Base-by-base conservation (phyloP, 2,329 filamentous ascomycete genomes). In the Thielaviopsis ethacetica region DNA sequence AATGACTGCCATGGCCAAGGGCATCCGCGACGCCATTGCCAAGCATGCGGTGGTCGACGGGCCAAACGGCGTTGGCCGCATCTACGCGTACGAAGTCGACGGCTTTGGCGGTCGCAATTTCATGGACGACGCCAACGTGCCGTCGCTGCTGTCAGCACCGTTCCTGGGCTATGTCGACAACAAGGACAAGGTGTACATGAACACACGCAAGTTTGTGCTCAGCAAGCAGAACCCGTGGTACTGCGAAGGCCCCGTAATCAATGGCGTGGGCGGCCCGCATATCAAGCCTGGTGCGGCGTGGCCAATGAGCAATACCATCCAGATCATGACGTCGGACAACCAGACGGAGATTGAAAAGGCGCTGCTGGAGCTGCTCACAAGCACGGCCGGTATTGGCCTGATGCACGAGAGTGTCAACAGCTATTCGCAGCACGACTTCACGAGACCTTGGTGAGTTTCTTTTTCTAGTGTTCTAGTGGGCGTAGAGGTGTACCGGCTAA, bases 201-300 rank as follows among this genome's bases (percentile, higher is more conserved):
- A 87, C 68, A 95, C 89, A 0, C 79, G 90, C 59, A 78, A 78
- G 59, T 91, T 91, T 78, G 82, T 93, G 61, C 78, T 94, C 22
- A 80, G 81, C 60, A 79, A 80, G 58, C 80, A 81, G 0, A 95
- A 95, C 66, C 88, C 89, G 0, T 95, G 93, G 70, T 95, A 79
- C 65, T 74, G 87, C 56, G 73, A 75, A 17, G 87, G 87, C 0
- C 71, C 75, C 0, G 78, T 76, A 0, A 85, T 93, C 66, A 81
- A 79, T 4, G 86, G 84, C 1, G 85, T 93, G 59, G 88, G 90
- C 7, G 88, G 76, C 1, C 76, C 76, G 3, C 78, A 78, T 64
- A 82, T 89, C 60, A 86, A 87, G 0, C 75, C 77, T 0, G 77
- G 76, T 0, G 71, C 71, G 41, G 75, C 76, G 0, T 81, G 78